phyloP scores from a whole-genome alignment of 2,329 filamentous ascomycete genomes.

The Sphaerulina musiva region DNA sequence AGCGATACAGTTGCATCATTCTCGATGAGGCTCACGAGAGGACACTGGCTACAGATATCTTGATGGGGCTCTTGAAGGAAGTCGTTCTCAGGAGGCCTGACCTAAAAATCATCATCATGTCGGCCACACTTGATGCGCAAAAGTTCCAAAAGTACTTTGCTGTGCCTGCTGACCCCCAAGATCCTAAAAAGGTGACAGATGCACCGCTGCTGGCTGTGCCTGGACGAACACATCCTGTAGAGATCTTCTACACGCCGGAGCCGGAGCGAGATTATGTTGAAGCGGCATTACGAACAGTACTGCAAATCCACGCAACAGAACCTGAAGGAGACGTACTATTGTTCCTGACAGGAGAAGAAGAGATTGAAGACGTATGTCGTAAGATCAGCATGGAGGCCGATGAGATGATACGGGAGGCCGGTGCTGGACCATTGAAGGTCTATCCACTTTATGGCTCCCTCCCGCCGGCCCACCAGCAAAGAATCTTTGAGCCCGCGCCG shows the following conservation, averaged over 20 bases:
- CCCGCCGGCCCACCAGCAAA: slow-evolving; percentile 75
- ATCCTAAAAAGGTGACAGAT: slow-evolving; percentile 39
- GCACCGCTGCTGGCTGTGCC: slow-evolving; percentile 90
- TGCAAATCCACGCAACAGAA: slow-evolving; percentile 94
- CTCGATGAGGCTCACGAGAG: slow-evolving; percentile 97
- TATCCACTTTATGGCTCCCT: slow-evolving; percentile 93
- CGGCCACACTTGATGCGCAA: slow-evolving; percentile 90
- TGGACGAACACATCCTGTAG: slow-evolving; percentile 89
- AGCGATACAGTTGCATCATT: slow-evolving; percentile 93
- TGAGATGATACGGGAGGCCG: slow-evolving; percentile 84
- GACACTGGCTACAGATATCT: slow-evolving; percentile 91
- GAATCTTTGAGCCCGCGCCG: slow-evolving; percentile 88
- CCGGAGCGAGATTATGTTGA: slow-evolving; percentile 96
- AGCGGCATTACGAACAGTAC: slow-evolving; percentile 84
- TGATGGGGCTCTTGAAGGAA: slow-evolving; percentile 94
- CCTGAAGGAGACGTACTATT: slow-evolving; percentile 86
- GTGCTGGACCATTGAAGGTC: slow-evolving; percentile 79
- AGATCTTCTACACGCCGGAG: slow-evolving; percentile 97
- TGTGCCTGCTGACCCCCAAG: slow-evolving; percentile 13
- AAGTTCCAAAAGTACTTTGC: slow-evolving; percentile 98
- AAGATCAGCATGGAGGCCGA: slow-evolving; percentile 89
- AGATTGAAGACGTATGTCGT: slow-evolving; percentile 92
- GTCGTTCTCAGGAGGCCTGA: slow-evolving; percentile 75
- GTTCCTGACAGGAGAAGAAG: slow-evolving; percentile 95
- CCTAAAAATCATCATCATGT: slow-evolving; percentile 98